phyloP scores from a whole-genome alignment of 2,329 filamentous ascomycete genomes.

The Ophiostoma populinum region DNA sequence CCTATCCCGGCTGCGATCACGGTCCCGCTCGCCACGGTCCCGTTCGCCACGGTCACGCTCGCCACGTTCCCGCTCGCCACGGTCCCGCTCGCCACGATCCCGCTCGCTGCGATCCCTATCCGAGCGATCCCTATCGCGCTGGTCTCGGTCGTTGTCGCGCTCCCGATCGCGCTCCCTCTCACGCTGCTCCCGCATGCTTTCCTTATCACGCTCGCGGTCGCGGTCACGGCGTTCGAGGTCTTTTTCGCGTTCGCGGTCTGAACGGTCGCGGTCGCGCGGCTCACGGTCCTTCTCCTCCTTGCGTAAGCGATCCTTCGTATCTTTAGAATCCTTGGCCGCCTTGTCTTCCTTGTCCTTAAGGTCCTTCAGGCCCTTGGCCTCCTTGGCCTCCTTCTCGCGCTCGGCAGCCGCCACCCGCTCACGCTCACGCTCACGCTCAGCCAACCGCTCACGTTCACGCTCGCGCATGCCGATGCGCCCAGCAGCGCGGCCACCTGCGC shows the following conservation, averaged over 20 bases:
- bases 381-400: slow-evolving; percentile 5
- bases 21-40: slow-evolving; percentile 13
- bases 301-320: slow-evolving; percentile 11
- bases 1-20: background rate
- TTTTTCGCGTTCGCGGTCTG: slow-evolving; percentile 8
- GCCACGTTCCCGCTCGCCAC: background rate
- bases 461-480: slow-evolving; percentile 14
- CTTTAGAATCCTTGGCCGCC: too few relatives aligned
- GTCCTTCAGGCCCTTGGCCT: too few relatives aligned
- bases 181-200: slow-evolving; percentile 14
- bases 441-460: slow-evolving; percentile 7
- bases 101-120: slow-evolving; percentile 6
- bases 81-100: background rate
- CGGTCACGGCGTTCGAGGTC: background rate
- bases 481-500: slow-evolving; percentile 8
- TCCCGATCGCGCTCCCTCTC: slow-evolving; percentile 18
- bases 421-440: slow-evolving; percentile 11
- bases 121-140: slow-evolving; percentile 6
- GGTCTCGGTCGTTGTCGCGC: slow-evolving; percentile 15
- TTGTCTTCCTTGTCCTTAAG: slow-evolving; percentile 7
- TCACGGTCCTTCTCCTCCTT: slow-evolving; percentile 16
- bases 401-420: too few relatives aligned
- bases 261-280: slow-evolving; percentile 9
- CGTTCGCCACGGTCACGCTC: slow-evolving; percentile 15
- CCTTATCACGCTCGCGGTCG: too few relatives aligned